A percentile compares a stretch with the other conserved stretches of the same genome.
Conservation (phyloP, 2,329 filamentous ascomycete genomes). For the Paecilomyces fulvus region DNA sequence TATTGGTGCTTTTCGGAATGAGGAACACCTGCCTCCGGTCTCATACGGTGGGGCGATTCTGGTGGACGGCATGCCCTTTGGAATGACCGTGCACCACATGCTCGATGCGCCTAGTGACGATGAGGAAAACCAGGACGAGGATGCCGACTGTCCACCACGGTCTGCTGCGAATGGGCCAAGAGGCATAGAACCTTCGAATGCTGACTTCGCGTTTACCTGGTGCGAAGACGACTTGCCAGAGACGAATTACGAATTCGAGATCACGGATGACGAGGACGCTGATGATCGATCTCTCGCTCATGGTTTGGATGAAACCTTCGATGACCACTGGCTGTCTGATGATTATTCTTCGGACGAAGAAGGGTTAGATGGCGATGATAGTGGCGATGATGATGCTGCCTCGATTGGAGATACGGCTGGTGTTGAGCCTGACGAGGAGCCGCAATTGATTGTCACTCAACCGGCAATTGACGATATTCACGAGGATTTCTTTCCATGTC, state of each 20-base stretch:
- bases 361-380: slow-evolving; percentile 35
- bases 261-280: slow-evolving; percentile 48
- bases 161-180: slow-evolving; percentile 37
- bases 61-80: slow-evolving; percentile 75
- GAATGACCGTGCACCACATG: slow-evolving; percentile 97
- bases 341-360: slow-evolving; percentile 47
- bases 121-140: slow-evolving; percentile 36
- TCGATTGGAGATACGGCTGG: slow-evolving; percentile 69
- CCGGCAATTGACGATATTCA: slow-evolving; percentile 83
- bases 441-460: slow-evolving; percentile 77
- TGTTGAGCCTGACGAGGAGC: slow-evolving; percentile 63
- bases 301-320: slow-evolving; percentile 28
- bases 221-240: slow-evolving; percentile 31
- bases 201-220: slow-evolving; percentile 30
- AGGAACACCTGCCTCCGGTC: slow-evolving; percentile 79
- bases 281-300: slow-evolving; percentile 30
- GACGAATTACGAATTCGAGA: slow-evolving; percentile 38
- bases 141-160: slow-evolving; percentile 27
- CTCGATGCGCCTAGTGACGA: slow-evolving; percentile 59
- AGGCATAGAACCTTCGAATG: slow-evolving; percentile 13
- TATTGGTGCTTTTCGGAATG: slow-evolving; percentile 81
- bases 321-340: slow-evolving; percentile 39
- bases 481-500: slow-evolving; percentile 73
- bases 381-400: slow-evolving; percentile 49
- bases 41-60: slow-evolving; percentile 83